These are phyloP conservation scores for Pseudovirgaria hyperparasitica DNA, from an alignment of 2,329 filamentous ascomycete genomes.

Conservation along the genomic window DNA sequence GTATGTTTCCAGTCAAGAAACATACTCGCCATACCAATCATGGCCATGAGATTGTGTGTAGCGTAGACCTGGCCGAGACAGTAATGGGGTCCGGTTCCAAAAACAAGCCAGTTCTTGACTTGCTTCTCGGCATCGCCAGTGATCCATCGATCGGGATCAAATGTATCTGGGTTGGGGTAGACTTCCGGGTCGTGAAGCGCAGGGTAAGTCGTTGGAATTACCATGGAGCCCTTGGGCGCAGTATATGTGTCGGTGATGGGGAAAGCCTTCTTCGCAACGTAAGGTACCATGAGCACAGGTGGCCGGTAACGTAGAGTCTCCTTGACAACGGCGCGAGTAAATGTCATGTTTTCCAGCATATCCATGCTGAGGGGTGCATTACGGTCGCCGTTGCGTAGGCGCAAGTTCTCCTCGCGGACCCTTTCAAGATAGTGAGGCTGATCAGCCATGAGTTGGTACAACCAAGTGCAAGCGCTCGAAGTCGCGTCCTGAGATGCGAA, in stretches of 20 bases:
- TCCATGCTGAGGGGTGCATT: slow-evolving; percentile 64
- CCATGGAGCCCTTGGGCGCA: slow-evolving; percentile 90
- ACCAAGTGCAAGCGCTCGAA: slow-evolving; percentile 83
- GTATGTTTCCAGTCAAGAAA: slow-evolving; percentile 84
- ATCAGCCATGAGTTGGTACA: slow-evolving; percentile 90
- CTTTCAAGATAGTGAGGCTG: slow-evolving; percentile 85
- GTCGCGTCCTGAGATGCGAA: slow-evolving; percentile 97
- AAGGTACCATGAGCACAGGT: slow-evolving; percentile 94
- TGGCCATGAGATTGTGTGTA: slow-evolving; percentile 72
- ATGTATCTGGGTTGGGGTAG: slow-evolving; percentile 78
- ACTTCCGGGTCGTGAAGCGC: slow-evolving; percentile 86
- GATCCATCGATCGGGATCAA: slow-evolving; percentile 87
- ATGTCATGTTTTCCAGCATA: slow-evolving; percentile 74
- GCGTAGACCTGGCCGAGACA: slow-evolving; percentile 92
- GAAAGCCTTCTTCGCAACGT: slow-evolving; percentile 89
- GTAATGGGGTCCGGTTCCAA: slow-evolving; percentile 92
- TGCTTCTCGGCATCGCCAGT: slow-evolving; percentile 78
- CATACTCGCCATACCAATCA: slow-evolving; percentile 83
- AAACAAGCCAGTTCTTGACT: slow-evolving; percentile 94
- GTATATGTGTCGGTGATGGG: slow-evolving; percentile 80
- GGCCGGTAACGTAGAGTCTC: slow-evolving; percentile 65
- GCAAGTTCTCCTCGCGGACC: slow-evolving; percentile 81
- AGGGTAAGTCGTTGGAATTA: slow-evolving; percentile 83
- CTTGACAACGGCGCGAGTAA: slow-evolving; percentile 80
- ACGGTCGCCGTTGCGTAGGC: slow-evolving; percentile 60